Evolutionary conservation across 2,329 filamentous ascomycete genomes (phyloP).

Genomic region (Chaetothyriales sp.): DNA sequence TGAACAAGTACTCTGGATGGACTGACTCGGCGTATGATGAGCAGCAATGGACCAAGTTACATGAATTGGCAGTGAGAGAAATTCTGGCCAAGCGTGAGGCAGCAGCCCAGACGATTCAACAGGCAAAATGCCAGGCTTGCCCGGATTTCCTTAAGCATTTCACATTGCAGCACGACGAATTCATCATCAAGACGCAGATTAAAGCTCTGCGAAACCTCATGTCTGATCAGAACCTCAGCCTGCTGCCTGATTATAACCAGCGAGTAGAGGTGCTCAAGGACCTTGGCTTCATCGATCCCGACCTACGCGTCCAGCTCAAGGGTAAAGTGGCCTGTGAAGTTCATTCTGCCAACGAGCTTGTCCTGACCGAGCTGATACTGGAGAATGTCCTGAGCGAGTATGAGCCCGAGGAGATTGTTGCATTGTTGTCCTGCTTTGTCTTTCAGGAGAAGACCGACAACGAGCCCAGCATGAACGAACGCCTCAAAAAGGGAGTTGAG

Average conservation of each 20-base stretch:
- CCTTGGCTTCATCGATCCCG: conserved; percentile 77
- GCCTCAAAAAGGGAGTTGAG: conserved; percentile 65
- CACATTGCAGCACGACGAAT: conserved; percentile 91
- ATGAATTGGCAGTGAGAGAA: conserved; percentile 67
- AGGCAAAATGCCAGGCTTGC: conserved; percentile 53
- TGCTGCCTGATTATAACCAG: conserved; percentile 93
- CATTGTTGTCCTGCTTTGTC: conserved; percentile 82
- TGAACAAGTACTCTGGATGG: conserved; percentile 59
- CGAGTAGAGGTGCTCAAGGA: conserved; percentile 83
- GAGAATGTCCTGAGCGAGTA: conserved; percentile 94
- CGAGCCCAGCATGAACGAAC: conserved; percentile 64
- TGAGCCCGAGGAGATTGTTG: conserved; percentile 67
- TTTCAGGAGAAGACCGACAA: conserved; percentile 92
- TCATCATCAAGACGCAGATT: conserved; percentile 91
- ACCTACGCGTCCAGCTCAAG: conserved; percentile 80
- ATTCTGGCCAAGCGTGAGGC: conserved; percentile 56
- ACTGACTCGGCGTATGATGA: conserved; percentile 64
- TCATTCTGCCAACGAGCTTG: conserved; percentile 89
- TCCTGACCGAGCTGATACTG: conserved; percentile 86
- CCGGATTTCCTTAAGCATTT: conserved; percentile 79
- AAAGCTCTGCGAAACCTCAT: conserved; percentile 71
- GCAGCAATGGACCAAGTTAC: conserved; percentile 62
- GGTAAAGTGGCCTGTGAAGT: conserved; percentile 98
- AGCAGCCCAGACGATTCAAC: conserved; percentile 47
- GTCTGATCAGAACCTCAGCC: conserved; percentile 89